Evolutionary conservation across 441 rosid genomes (phyloP), one percentile per base, ranked within the genome.

Genomic region (Bocquillonia castaneifolia): DNA sequence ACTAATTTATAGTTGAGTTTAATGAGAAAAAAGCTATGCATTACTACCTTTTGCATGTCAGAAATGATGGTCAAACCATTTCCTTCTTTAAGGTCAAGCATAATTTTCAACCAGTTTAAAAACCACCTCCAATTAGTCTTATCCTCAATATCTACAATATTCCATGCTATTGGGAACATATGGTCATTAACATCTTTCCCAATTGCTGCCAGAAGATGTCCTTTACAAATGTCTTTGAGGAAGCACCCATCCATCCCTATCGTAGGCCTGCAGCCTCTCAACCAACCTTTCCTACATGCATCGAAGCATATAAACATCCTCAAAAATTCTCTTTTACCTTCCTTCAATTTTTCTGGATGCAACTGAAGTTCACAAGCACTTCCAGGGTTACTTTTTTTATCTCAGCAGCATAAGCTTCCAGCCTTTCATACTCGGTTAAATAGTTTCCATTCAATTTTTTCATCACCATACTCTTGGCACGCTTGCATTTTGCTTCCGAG

Each of bases 171-270:
- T 36, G 18, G 63, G 7, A 36, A 67, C 61, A 67, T 54, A 6
- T 55, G 50, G 13, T 56, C 22, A 3, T 36, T 54, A 12, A 15
- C 25, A 40, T 67, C 37, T 13, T 31, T 39, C 0, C 51, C 63
- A 1, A 67, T 15, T 0, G 36, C 34, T 2, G 18, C 0, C 1
- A 67, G 20, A 6, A 67, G 23, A 10, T 67, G 20, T 0, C 51
- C 62, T 31, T 67, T 67, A 36, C 22, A 23, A 5, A 39, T 7
- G 7, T 51, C 70, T 25, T 55, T 67, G 5, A 67, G 3, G 15
- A 66, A 67, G 15, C 63, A 37, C 0, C 40, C 63, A 28, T 54
- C 53, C 6, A 53, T 0, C 14, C 62, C 34, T 31, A 58, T 32
- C 20, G 32, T 32, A 10, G 39, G 23, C 37, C 44, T 58, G 22